Evolutionary conservation across 495 filamentous ascomycete genomes (phyloP), one percentile per base, ranked within the genome.

Genomic region (Poronia punctata): DNA sequence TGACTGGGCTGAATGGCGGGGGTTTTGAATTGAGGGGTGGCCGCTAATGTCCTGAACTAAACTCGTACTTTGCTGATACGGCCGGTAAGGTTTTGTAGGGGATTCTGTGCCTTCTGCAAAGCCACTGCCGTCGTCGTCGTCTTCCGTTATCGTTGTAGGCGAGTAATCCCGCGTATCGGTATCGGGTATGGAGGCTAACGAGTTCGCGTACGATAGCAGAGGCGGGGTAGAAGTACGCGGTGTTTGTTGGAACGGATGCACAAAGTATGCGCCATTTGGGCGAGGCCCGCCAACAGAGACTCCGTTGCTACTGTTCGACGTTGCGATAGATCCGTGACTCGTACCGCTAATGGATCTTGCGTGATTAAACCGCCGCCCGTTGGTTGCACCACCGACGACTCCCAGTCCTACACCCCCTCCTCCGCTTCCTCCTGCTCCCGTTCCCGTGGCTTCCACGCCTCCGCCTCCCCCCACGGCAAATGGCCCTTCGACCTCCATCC

Each of bases 221-320:
- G 73, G 74, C 25, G 74, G 74, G 40, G 72, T 78, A 12, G 71
- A 70, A 5, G 69, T 74, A n/a, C 68, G 66, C 26, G 74, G 74
- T 0, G 64, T 74, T 48, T 78, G 74, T 42, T 74, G 70, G 49
- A 75, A 78, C 11, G 74, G 72, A 51, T 78, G 74, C 14, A 74
- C 61, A 46, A 78, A 78, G 9, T 55, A 62, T 4, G 62, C 70
- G 18, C 49, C 52, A 32, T 51, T 57, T 38, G 64, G 66, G 24
- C 50, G 50, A 45, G 44, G 48, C 18, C n/a, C n/a, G n/a, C n/a
- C n/a, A 24, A 35, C 35, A 9, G 21, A 12, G 18, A 48, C 43
- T 1, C 53, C 46, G n/a, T 46, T 49, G 24, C 67, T 71, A 30
- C 63, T 70, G 15, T 45, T 54, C 7, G 49, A 52, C 1, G 66